A percentile compares a stretch with the other conserved stretches of the same genome.
Conservation (phyloP, 2,329 filamentous ascomycete genomes). For the Beauveria rudraprayagi region DNA sequence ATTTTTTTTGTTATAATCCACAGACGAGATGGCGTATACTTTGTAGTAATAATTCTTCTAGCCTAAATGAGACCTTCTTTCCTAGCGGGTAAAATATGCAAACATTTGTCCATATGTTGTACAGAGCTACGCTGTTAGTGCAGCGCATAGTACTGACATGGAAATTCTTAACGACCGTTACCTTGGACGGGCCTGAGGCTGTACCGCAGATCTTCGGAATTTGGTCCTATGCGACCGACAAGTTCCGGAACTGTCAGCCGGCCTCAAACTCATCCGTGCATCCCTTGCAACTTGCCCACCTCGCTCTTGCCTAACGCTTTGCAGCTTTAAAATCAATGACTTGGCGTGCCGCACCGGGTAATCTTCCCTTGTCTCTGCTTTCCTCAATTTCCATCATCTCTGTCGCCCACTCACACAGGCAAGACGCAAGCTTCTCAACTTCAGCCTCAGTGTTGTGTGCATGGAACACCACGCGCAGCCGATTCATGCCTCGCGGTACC, state of each 20-base stretch:
- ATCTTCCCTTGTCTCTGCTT: neutral
- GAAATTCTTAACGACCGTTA: neutral
- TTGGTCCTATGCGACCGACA: neutral
- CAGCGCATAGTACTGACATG: neutral
- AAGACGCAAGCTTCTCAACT: constrained; percentile 16
- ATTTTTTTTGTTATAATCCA: too few relatives aligned
- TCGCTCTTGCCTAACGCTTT: neutral
- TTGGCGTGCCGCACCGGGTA: neutral
- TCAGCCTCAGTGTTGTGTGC: constrained; percentile 30
- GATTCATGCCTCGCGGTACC: constrained; percentile 29
- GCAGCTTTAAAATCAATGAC: neutral
- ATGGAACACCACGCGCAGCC: constrained; percentile 34
- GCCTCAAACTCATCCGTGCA: neutral
- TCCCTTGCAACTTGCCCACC: neutral
- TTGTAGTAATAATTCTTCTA: too few relatives aligned
- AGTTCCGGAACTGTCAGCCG: neutral
- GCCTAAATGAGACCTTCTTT: too few relatives aligned
- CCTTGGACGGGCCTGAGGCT: too few relatives aligned
- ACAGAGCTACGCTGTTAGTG: neutral
- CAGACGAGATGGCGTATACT: too few relatives aligned
- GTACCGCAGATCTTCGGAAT: too few relatives aligned
- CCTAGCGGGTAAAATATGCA: too few relatives aligned
- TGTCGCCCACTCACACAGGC: neutral
- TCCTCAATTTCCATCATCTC: constrained; percentile 5
- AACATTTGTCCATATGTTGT: too few relatives aligned